Conservation (phyloP, 352 stramenopile genomes). For the Globisporangium lucens region DNA sequence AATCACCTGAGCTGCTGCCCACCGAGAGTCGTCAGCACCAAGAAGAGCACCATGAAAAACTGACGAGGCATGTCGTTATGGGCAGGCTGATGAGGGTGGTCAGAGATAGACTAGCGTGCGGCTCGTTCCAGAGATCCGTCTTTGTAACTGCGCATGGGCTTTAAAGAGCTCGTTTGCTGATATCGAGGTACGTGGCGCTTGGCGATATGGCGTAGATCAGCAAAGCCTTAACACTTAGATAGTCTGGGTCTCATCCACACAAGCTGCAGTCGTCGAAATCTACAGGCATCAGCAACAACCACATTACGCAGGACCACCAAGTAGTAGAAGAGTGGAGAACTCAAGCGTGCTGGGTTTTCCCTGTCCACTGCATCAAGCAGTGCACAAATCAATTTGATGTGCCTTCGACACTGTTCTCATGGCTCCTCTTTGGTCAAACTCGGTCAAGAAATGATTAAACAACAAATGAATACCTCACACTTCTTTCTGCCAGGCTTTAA, state of each 20-base stretch:
- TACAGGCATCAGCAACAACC: neutral
- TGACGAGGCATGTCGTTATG: neutral
- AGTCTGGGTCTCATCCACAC: neutral
- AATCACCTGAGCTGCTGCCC: neutral
- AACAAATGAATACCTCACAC: neutral
- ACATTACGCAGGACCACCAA: neutral
- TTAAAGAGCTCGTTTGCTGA: neutral
- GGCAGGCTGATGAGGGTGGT: no score
- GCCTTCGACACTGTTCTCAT: neutral
- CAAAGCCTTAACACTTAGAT: no score
- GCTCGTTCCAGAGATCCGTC: neutral
- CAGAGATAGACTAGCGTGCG: no score
- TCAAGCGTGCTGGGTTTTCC: neutral
- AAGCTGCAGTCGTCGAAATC: neutral
- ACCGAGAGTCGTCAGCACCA: neutral
- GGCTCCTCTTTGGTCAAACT: neutral
- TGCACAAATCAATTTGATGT: neutral
- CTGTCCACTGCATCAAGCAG: neutral
- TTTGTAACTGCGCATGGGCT: neutral
- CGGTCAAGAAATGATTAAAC: neutral
- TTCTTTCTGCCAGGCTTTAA: neutral
- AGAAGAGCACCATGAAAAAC: neutral
- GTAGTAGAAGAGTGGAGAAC: neutral
- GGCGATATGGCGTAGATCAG: no score
- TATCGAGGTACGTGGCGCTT: no score